Percentiles rank a stretch among this genome's conserved stretches.
These are phyloP conservation scores for Hypholoma fasciculare DNA, from an alignment of 768 basidiomycete species.

Conservation along the genomic window DNA sequence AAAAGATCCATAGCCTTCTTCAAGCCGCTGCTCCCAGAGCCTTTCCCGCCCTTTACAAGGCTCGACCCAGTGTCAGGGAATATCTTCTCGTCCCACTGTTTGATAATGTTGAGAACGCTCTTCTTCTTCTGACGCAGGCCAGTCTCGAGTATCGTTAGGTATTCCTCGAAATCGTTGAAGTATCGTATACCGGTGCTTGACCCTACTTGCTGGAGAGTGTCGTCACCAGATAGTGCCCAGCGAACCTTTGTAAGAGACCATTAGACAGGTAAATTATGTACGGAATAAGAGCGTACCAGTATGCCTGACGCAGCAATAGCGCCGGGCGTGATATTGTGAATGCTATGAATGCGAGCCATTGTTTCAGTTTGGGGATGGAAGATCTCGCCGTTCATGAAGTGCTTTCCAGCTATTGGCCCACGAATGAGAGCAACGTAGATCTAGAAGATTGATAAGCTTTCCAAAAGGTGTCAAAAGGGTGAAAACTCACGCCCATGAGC, in stretches of 20 bases:
- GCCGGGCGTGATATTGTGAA: constrained; percentile 15
- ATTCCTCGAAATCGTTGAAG: constrained; percentile 12
- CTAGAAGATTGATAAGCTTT: constrained; percentile 1
- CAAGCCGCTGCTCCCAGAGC: background rate
- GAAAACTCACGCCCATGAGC: constrained; percentile 15
- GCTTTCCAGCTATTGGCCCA: constrained; percentile 13
- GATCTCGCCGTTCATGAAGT: constrained; percentile 10
- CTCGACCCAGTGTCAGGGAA: constrained; percentile 14
- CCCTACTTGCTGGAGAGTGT: constrained; percentile 11
- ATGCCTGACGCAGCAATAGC: constrained; percentile 15
- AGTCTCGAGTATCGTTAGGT: constrained; percentile 11
- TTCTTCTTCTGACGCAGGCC: constrained; percentile 12
- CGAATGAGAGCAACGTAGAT: constrained; percentile 17
- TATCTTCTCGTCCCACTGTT: constrained; percentile 14
- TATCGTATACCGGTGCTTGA: constrained; percentile 16
- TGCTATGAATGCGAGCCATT: constrained; percentile 14
- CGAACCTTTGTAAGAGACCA: constrained; percentile 4
- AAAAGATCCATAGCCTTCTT: constrained; percentile 11
- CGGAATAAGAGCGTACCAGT: constrained; percentile 8
- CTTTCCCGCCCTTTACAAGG: constrained; percentile 1
- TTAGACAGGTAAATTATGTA: background rate
- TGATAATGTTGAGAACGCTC: constrained; percentile 13
- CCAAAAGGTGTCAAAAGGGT: background rate
- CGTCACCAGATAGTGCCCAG: constrained; percentile 16
- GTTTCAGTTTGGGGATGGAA: constrained; percentile 12